A percentile compares a stretch with the other conserved stretches of the same genome.
phyloP scores from a whole-genome alignment of 2,329 filamentous ascomycete genomes.

The Pseudocercospora pini-densiflorae region DNA sequence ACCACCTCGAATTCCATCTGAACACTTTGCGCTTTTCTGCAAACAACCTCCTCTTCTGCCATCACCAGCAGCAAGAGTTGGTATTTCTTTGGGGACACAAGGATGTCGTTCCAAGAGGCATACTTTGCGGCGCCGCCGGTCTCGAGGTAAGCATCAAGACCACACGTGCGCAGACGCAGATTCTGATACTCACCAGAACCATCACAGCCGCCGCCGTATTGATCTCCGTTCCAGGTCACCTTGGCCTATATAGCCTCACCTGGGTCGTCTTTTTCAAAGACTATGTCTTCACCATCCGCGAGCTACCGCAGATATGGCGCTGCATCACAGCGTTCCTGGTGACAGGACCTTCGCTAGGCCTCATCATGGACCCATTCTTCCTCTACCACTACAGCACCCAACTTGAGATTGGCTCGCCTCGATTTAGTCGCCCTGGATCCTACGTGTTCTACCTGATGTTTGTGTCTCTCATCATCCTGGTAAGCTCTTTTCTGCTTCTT shows the following conservation, averaged over 20 bases:
- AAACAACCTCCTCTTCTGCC: slow-evolving; percentile 8
- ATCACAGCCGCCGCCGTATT: slow-evolving; percentile 67
- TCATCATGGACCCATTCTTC: slow-evolving; percentile 77
- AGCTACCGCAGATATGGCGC: slow-evolving; percentile 66
- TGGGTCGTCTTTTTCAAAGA: slow-evolving; percentile 61
- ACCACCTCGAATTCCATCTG: slow-evolving; percentile 7
- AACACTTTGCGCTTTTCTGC: background rate
- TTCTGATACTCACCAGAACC: slow-evolving; percentile 65
- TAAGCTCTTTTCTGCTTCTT: slow-evolving; percentile 58
- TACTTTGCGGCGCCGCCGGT: slow-evolving; percentile 67
- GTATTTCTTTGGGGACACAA: background rate
- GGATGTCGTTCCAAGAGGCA: slow-evolving; percentile 32
- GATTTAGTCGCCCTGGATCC: slow-evolving; percentile 77
- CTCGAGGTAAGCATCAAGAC: slow-evolving; percentile 58
- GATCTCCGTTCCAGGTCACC: slow-evolving; percentile 65
- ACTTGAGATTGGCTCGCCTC: slow-evolving; percentile 71
- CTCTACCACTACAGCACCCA: slow-evolving; percentile 77
- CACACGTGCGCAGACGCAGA: slow-evolving; percentile 27
- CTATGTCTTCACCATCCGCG: slow-evolving; percentile 52
- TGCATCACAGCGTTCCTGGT: slow-evolving; percentile 63
- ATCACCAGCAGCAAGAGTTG: slow-evolving; percentile 1
- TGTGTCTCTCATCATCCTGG: slow-evolving; percentile 71
- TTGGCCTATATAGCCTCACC: slow-evolving; percentile 57
- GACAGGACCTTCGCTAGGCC: slow-evolving; percentile 58
- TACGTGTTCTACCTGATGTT: slow-evolving; percentile 81